Evolutionary conservation across 176 grass and related monocot species (phyloP), one percentile per base, ranked within the genome.

Genomic region (Oryza glumipatula): DNA sequence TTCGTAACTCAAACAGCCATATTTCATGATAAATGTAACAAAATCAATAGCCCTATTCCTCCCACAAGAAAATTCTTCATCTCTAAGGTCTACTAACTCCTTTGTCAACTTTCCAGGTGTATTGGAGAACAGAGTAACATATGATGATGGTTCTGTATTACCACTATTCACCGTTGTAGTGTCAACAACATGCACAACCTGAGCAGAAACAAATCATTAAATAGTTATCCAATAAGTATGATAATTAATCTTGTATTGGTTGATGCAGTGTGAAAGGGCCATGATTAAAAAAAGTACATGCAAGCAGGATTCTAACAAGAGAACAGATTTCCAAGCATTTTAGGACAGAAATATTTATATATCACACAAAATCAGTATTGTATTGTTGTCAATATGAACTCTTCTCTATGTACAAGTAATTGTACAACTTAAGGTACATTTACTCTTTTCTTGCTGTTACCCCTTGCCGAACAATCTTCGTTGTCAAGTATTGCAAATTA

Each of bases 141-240:
- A 99, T 28, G 93, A 99, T 79, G 74, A 68, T 49, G 91, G 85
- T 22, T 99, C 86, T 76, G 69, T 80, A 74, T 80, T 90, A 83
- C 81, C 84, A 72, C 70, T 74, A 26, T 88, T 44, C 83, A 83
- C 82, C 84, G 70, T 72, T 88, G 81, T 94, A 87, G 88, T 67
- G 76, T 98, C 93, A 43, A 96, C 93, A 44, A 98, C 91, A 91
- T 98, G 96, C 79, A 98, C 93, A 86, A 96, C 93, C 96, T 99
- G 84, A 81, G n/a, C 24, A 79, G 75, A 74, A 52, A 68, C 7
- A 87, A 74, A 92, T 17, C 65, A 70, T 65, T 35, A 56, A 39
- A 38, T 83, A 66, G 23, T 36, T 83, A 48, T 63, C 2, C n/a
- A 39, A 33, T 70, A 76, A 17, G 6, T 82, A 82, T 82, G 32